Evolutionary conservation across 148 eudicot species (phyloP), one percentile per base, ranked within the genome.

Genomic region (Rhododendron williamsianum): DNA sequence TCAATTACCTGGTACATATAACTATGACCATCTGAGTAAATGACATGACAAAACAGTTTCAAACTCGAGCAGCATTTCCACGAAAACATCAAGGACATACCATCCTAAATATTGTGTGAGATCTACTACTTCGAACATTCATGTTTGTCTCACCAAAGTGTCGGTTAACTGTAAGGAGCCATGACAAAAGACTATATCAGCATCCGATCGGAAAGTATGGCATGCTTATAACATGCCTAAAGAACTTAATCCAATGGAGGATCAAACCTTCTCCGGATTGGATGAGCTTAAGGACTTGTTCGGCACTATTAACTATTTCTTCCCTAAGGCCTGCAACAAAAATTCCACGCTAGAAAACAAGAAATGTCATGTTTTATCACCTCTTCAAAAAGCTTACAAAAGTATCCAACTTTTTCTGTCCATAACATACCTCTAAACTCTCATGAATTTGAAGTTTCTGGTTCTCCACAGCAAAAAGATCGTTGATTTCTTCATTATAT

Each of bases 131-230:
- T 82, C 98, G 93, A 71, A 91, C 94, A 86, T 97, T 97, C 99
- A 97, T 97, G 89, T 97, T 97, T 85, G 99, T 97, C 91, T 95
- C 98, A 83, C 99, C 99, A 86, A 97, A 97, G 82, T 97, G 99
- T 83, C 99, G 90, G 72, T 97, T 95, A 41, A 91, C 99, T 97
- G 93, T 81, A 84, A 41, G 78, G 84, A 85, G 60, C 67, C 82
- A 88, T 76, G 49, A 87, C 84, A 81, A 54, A 27, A 85, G 63
- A 77, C 81, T 63, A 56, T 36, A 65, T 79, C 4, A 73, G 77
- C 8, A 82, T 25, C 54, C 25, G 67, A 46, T 52, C 54, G 10
- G 18, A 78, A 82, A 54, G 16, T 18, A 79, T 80, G 27, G 60
- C 41, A 30, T 16, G 52, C 18, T 10, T 36, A 88, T 60, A 84